Conservation (phyloP, 129 eudicot species). For the Rutidosis leptorrhynchoides region DNA sequence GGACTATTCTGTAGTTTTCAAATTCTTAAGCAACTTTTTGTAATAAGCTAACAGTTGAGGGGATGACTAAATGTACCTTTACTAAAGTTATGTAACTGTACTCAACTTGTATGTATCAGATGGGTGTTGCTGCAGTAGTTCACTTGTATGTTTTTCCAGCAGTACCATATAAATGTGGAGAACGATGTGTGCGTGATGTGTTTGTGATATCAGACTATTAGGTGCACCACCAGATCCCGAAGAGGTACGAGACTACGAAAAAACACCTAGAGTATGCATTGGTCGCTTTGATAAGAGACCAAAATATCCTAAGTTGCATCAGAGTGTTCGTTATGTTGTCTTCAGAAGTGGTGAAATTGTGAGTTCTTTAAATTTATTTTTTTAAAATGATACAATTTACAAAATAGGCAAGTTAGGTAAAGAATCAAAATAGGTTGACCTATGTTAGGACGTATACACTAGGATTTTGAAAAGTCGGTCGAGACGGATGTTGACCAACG, state of each 20-base stretch:
- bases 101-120: slow-evolving; percentile 52
- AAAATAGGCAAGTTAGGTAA: neutral
- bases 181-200: slow-evolving; percentile 87
- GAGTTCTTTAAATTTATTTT: slow-evolving; percentile 12
- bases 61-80: neutral
- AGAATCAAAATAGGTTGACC: neutral
- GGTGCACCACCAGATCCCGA: slow-evolving; percentile 92
- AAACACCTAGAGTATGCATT: slow-evolving; percentile 43
- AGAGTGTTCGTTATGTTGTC: slow-evolving; percentile 88
- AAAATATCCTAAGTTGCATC: slow-evolving; percentile 63
- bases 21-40: too few relatives aligned
- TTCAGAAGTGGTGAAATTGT: slow-evolving; percentile 94
- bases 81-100: neutral
- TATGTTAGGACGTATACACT: too few relatives aligned
- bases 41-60: too few relatives aligned
- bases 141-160: slow-evolving; percentile 92
- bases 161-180: slow-evolving; percentile 80
- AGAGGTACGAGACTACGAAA: slow-evolving; percentile 74
- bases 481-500: too few relatives aligned
- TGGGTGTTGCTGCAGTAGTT: slow-evolving; percentile 94
- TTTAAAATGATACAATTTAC: neutral
- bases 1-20: too few relatives aligned
- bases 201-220: slow-evolving; percentile 82
- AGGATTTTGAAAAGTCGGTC: too few relatives aligned
- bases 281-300: slow-evolving; percentile 56